Base-by-base conservation (phyloP, 495 filamentous ascomycete genomes). In the Copromyces sp. region DNA sequence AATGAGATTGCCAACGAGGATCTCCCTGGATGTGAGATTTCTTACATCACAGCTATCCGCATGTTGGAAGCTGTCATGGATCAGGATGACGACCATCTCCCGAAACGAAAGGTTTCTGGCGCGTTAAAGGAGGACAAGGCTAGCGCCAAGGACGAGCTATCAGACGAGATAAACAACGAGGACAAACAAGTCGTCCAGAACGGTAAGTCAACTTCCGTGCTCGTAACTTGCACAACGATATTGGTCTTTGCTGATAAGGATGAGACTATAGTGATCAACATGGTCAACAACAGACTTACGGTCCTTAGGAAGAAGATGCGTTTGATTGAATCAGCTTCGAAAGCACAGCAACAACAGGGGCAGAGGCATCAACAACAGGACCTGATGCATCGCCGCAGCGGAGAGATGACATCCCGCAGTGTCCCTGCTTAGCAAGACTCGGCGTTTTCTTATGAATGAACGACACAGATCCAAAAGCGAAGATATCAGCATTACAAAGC, bases 51-150 rank as follows among this genome's bases (percentile, higher is more conserved):
- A 3, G 94, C 95, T 0, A 92, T 97, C 73, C 87, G 91, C 37
- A 93, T 99, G 92, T 83, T 99, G 24, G 96, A 98, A 80, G 96
- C 94, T 12, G 91, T 98, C 11, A 82, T 99, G 53, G 96, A 99
- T 73, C 89, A 87, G 41, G 94, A 97, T 39, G 93, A 93, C 53
- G 92, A 92, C 75, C 75, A 92, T 75, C 75, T 84, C 68, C 81
- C 83, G 7, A 83, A 82, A 73, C 80, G 82, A 0, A 70, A 81
- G 39, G 72, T 80, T 69, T 81, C 82, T 12, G 78, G 77, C 24
- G 79, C 79, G 14, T 80, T 77, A 2, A 81, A 75, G 76, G 81
- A 84, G 3, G 85, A 85, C 47, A 83, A 80, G 59, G 79, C 84
- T 29, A 78, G 80, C 14, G 80, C 76, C 75, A 70, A 69, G 65